These are phyloP conservation scores for Scutellaria minor DNA, from an alignment of 257 asterid genomes.

Conservation along the genomic window DNA sequence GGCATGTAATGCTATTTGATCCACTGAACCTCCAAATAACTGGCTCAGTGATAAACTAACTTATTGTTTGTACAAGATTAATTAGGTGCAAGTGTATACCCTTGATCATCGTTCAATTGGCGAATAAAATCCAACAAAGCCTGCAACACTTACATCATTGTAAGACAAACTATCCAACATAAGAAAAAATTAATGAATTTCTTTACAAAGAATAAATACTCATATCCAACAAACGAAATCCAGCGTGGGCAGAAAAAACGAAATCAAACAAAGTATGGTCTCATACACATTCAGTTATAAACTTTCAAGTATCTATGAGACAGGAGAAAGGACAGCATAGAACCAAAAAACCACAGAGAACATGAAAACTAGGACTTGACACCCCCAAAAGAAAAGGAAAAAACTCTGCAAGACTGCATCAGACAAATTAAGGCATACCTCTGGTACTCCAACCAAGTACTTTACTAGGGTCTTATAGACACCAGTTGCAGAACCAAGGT, in stretches of 20 bases:
- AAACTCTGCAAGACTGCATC: constrained; percentile 24
- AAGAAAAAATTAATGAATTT: constrained; percentile 5
- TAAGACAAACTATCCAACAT: constrained; percentile 32
- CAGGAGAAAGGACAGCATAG: background rate
- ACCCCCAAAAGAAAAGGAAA: background rate
- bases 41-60: constrained; percentile 33
- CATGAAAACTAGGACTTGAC: constrained; percentile 23
- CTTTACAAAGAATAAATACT: constrained; percentile 8
- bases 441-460: constrained; percentile 98
- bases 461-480: constrained; percentile 93
- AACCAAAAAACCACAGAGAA: constrained; percentile 15
- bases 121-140: constrained; percentile 92
- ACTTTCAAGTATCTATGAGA: constrained; percentile 4
- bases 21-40: constrained; percentile 27
- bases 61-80: constrained; percentile 19
- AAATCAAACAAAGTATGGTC: constrained; percentile 13
- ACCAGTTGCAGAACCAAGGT: constrained; percentile 98
- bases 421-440: constrained; percentile 53
- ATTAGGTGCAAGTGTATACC: constrained; percentile 60
- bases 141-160: constrained; percentile 52
- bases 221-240: background rate
- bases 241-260: background rate
- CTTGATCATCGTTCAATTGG: constrained; percentile 95
- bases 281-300: constrained; percentile 14
- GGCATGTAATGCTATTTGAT: constrained; percentile 34